A percentile compares a stretch with the other conserved stretches of the same genome.
Conservation (phyloP, 2,329 filamentous ascomycete species). For the Fusarium ambrosium region DNA sequence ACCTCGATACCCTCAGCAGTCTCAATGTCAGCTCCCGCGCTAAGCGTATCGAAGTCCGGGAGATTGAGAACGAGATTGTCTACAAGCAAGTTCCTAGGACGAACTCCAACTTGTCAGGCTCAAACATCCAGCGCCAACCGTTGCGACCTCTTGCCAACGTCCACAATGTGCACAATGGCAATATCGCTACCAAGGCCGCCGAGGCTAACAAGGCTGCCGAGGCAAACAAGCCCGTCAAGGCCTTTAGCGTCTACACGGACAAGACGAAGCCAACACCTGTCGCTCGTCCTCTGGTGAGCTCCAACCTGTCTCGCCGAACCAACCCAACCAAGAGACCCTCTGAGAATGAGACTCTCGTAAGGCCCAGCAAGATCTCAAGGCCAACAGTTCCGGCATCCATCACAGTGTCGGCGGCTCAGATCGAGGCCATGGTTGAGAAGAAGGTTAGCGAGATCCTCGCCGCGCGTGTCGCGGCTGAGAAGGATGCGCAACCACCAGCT, state of each 20-base stretch:
- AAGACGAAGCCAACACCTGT: constrained; percentile 64
- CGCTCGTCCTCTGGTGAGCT: constrained; percentile 52
- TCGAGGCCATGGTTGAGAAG: constrained; percentile 92
- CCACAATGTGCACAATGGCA: constrained; percentile 78
- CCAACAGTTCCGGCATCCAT: constrained; percentile 48
- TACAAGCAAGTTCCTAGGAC: constrained; percentile 80
- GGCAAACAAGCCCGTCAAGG: constrained; percentile 79
- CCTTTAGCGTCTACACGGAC: constrained; percentile 90
- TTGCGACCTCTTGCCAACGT: constrained; percentile 81
- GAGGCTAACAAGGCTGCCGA: constrained; percentile 66
- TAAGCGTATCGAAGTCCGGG: constrained; percentile 95
- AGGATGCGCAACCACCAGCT: constrained; percentile 51
- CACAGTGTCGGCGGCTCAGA: constrained; percentile 77
- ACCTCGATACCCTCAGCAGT: constrained; percentile 92
- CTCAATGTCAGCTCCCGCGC: constrained; percentile 95
- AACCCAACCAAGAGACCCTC: constrained; percentile 58
- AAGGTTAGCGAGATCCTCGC: constrained; percentile 93
- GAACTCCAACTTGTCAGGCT: constrained; percentile 54
- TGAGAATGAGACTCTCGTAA: constrained; percentile 56
- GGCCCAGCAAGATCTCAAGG: constrained; percentile 62
- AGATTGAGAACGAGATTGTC: constrained; percentile 95
- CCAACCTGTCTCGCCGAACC: constrained; percentile 51
- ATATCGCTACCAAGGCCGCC: constrained; percentile 60
- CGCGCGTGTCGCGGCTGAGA: constrained; percentile 70
- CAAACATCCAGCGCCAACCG: constrained; percentile 75